These are phyloP conservation scores for Rhodotorula graminis DNA, from an alignment of 768 basidiomycete species.

Conservation along the genomic window DNA sequence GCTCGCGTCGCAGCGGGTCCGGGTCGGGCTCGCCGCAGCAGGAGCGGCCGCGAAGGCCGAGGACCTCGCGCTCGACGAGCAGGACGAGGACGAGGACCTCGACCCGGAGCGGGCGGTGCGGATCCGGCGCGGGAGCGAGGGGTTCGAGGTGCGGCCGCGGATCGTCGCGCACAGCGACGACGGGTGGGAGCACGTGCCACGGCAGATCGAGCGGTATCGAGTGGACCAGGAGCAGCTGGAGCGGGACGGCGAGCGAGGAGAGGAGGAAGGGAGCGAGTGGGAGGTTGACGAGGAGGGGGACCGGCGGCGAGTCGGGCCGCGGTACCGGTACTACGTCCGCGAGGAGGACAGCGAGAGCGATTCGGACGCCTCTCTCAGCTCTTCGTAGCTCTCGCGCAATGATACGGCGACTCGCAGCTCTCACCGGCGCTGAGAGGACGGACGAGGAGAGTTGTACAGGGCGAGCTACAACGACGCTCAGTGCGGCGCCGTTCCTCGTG, in stretches of 20 bases:
- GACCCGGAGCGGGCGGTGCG: constrained; percentile 22
- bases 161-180: background rate
- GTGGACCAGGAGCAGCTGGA: background rate
- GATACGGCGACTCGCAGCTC: background rate
- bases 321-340: constrained; percentile 27
- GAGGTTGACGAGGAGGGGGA: constrained; percentile 29
- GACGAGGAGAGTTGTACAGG: background rate
- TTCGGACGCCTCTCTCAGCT: background rate
- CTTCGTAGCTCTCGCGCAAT: background rate
- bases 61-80: background rate
- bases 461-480: background rate
- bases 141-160: constrained; percentile 31
- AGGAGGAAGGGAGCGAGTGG: constrained; percentile 16
- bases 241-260: background rate
- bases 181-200: background rate
- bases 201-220: background rate
- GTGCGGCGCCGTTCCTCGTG: background rate
- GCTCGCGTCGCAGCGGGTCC: constrained; percentile 4
- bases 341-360: constrained; percentile 33
- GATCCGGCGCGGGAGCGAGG: constrained; percentile 32
- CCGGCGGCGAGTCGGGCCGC: constrained; percentile 16
- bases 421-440: background rate
- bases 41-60: background rate
- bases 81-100: constrained; percentile 6
- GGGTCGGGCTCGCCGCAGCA: background rate